These are phyloP conservation scores for Cornus controversa DNA, from an alignment of 148 eudicot species.

Conservation along the genomic window DNA sequence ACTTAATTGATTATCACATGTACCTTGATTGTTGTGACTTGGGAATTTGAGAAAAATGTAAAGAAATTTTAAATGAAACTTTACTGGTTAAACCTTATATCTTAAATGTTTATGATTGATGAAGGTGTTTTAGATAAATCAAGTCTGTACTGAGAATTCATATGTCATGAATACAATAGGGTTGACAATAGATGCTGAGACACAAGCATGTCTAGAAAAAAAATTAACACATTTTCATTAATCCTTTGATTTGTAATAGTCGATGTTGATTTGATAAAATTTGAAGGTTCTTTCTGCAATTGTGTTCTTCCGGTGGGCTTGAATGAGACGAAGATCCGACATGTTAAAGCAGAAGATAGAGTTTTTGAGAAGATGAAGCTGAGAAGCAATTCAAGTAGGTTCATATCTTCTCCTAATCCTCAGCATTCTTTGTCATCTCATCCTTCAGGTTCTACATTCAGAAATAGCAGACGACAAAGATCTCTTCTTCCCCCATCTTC, in stretches of 20 bases:
- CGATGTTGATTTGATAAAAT: neutral
- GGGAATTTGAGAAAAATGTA: neutral
- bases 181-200: no score
- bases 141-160: no score
- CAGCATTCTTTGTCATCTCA: slow-evolving; percentile 23
- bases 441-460: slow-evolving; percentile 35
- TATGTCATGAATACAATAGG: no score
- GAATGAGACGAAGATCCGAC: slow-evolving; percentile 73
- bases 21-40: neutral
- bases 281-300: slow-evolving; percentile 73
- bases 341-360: slow-evolving; percentile 46
- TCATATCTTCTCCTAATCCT: slow-evolving; percentile 22
- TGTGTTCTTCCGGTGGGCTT: slow-evolving; percentile 88
- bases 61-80: no score
- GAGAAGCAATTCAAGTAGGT: slow-evolving; percentile 69
- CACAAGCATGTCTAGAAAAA: no score
- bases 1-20: neutral
- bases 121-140: no score
- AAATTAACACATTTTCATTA: neutral
- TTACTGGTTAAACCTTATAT: no score
- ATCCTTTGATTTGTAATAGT: neutral
- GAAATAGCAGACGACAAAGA: slow-evolving; percentile 47
- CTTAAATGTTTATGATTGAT: no score
- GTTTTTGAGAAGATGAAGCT: slow-evolving; percentile 56
- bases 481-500: slow-evolving; percentile 34